Percentiles rank a stretch among this genome's conserved stretches.
Conservation (phyloP, 768 basidiomycete genomes). For the Tremella yokohamensis region DNA sequence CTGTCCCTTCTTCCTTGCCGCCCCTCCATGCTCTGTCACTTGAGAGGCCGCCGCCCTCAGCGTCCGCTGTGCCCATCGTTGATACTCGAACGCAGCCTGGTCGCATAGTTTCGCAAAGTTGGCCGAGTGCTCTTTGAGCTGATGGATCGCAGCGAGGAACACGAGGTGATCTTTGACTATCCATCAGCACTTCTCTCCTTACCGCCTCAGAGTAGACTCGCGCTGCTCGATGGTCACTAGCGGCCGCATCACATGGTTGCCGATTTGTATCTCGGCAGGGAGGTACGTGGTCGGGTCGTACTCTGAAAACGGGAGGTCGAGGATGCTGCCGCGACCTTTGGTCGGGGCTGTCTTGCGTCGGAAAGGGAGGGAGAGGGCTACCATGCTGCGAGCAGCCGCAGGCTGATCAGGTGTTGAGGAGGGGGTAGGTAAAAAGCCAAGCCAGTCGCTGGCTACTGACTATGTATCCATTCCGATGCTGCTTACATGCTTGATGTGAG, state of each 20-base stretch:
- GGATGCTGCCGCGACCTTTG: background rate
- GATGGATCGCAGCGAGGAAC: slow-evolving; percentile 4
- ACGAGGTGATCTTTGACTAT: slow-evolving; percentile 4
- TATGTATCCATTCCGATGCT: no score
- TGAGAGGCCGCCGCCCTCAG: background rate
- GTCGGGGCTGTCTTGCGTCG: no score
- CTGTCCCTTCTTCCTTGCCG: background rate
- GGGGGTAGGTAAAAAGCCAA: no score
- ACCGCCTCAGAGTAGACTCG: background rate
- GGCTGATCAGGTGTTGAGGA: no score
- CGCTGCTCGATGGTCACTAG: background rate
- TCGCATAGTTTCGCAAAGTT: no score
- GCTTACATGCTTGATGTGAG: no score
- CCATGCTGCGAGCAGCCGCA: no score
- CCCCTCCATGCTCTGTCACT: background rate
- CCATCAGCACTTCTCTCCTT: background rate
- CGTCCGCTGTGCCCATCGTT: slow-evolving; percentile 10
- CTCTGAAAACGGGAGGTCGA: background rate
- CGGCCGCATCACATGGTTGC: background rate
- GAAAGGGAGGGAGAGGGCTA: no score
- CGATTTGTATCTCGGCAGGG: background rate
- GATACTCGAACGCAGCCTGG: slow-evolving; percentile 2
- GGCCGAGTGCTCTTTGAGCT: background rate
- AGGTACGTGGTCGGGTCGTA: background rate
- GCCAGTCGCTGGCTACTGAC: no score